Conservation (phyloP, 495 filamentous ascomycete species). For the Gamarada debralockiae region DNA sequence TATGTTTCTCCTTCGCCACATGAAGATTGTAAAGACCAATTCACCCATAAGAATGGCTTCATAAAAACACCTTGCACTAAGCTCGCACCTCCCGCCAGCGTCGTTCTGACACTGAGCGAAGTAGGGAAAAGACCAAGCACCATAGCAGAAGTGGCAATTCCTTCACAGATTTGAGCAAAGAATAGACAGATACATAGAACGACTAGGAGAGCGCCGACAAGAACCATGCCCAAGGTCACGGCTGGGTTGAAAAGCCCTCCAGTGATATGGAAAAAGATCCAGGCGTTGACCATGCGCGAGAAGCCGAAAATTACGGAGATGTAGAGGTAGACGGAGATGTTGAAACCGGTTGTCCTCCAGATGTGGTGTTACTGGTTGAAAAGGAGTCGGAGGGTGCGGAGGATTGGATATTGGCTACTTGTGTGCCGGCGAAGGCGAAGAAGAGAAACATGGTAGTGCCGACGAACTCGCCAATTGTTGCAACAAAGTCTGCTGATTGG, state of each 20-base stretch:
- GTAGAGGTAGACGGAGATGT: constrained; percentile 33
- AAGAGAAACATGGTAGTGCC: constrained; percentile 1
- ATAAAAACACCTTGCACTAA: constrained; percentile 48
- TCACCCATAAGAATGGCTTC: constrained; percentile 49
- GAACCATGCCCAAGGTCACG: no score
- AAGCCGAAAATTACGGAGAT: constrained; percentile 57
- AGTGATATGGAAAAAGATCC: constrained; percentile 61
- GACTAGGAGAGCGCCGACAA: no score
- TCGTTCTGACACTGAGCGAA: constrained; percentile 40
- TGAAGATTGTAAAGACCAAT: constrained; percentile 52
- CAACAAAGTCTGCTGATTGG: not conserved
- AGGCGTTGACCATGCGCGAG: constrained; percentile 58
- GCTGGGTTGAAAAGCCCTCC: constrained; percentile 70
- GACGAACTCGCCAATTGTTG: not conserved
- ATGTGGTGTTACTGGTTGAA: no score
- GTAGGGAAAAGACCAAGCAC: constrained; percentile 49
- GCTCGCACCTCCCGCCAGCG: constrained; percentile 34
- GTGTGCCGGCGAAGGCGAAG: constrained; percentile 30
- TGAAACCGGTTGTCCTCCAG: no score
- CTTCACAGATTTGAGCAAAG: no score
- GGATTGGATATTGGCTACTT: constrained; percentile 32
- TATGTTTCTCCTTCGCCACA: constrained; percentile 53
- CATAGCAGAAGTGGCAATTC: not conserved
- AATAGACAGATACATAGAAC: no score
- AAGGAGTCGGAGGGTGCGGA: no score